Evolutionary conservation across 2,329 filamentous ascomycete genomes (phyloP).

Genomic region (Xylaria arbuscula): DNA sequence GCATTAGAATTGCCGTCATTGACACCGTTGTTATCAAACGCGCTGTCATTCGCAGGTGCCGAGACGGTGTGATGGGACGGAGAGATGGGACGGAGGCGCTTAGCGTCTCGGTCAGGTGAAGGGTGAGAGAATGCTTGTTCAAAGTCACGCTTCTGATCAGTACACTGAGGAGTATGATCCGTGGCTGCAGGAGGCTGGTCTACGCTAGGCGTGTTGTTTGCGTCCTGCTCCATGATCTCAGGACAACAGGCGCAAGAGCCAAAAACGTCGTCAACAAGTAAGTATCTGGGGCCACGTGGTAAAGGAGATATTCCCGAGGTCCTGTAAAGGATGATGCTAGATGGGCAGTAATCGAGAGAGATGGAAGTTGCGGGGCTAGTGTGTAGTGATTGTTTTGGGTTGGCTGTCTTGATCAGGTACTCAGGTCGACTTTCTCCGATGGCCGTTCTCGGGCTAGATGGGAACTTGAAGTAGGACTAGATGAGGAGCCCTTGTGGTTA

Average conservation of each 20-base stretch:
- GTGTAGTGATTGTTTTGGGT: neutral
- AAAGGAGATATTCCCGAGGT: no score
- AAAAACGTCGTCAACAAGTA: neutral
- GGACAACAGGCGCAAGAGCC: neutral
- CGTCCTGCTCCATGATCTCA: neutral
- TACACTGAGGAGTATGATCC: neutral
- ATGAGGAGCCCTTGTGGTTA: no score
- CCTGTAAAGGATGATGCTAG: no score
- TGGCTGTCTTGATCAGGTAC: neutral
- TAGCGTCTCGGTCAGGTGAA: neutral
- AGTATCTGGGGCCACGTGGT: neutral
- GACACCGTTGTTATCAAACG: neutral
- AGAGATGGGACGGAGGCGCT: conserved; percentile 3
- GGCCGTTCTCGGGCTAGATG: neutral
- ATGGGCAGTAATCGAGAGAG: neutral
- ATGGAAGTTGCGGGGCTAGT: neutral
- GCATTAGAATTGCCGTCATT: neutral
- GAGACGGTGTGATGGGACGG: neutral
- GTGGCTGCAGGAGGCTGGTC: neutral
- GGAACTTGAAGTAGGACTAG: neutral
- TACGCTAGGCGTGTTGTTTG: neutral
- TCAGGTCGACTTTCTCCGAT: neutral
- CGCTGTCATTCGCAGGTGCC: neutral
- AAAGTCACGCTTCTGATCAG: conserved; percentile 15
- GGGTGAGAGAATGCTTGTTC: conserved; percentile 1